Percentiles rank a stretch among this genome's conserved stretches.
phyloP scores from a whole-genome alignment of 2,329 filamentous ascomycete genomes.

The Pseudodiploospora longispora region DNA sequence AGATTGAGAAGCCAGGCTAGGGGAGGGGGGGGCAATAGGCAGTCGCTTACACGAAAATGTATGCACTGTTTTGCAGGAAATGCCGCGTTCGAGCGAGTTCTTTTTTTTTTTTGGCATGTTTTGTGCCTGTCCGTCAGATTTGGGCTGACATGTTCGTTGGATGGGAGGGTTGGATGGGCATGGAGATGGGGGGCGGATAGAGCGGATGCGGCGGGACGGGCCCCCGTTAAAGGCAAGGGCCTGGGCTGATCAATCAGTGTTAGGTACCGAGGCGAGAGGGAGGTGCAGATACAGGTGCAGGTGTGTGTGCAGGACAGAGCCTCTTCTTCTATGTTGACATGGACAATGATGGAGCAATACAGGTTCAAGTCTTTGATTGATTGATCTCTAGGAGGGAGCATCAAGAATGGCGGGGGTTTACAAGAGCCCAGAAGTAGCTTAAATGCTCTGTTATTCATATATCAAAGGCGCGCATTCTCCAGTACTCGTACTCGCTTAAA shows the following conservation, averaged over 20 bases:
- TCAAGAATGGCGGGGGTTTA: too few relatives aligned
- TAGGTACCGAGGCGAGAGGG: not conserved
- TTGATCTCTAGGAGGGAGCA: not conserved
- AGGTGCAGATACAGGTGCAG: too few relatives aligned
- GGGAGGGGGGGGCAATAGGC: not conserved
- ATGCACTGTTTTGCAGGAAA: too few relatives aligned
- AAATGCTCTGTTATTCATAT: too few relatives aligned
- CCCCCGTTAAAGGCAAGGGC: constrained; percentile 2
- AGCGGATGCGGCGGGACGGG: constrained; percentile 9
- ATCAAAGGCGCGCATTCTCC: too few relatives aligned
- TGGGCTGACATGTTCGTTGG: not conserved
- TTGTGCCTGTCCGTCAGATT: not conserved
- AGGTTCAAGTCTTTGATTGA: not conserved
- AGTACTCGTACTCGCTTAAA: too few relatives aligned
- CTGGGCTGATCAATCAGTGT: not conserved
- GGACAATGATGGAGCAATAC: not conserved
- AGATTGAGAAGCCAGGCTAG: not conserved
- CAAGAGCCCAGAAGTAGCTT: too few relatives aligned
- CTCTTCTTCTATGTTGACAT: not conserved
- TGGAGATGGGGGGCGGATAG: constrained; percentile 1
- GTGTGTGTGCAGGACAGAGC: too few relatives aligned
- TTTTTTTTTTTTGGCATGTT: too few relatives aligned
- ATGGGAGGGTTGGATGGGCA: not conserved
- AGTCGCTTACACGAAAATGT: too few relatives aligned
- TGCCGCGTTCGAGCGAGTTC: too few relatives aligned